Evolutionary conservation across 2,329 filamentous ascomycete species (phyloP), one percentile per base, ranked within the genome.

Genomic region (Nannizziopsis arthrosporioides): DNA sequence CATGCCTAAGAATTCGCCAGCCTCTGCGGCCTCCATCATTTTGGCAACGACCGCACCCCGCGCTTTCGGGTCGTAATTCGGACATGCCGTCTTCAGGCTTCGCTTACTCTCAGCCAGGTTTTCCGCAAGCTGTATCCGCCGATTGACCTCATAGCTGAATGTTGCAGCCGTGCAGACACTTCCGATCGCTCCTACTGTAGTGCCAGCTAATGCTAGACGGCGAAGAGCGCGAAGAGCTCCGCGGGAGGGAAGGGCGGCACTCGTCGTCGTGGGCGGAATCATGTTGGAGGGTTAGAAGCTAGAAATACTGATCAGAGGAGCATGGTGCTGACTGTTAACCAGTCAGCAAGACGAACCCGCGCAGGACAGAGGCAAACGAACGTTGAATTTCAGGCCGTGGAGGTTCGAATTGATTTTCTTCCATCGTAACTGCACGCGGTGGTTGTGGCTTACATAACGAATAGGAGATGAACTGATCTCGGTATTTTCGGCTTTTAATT

Each of bases 1-100:
- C 41, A 68, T 42, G 0, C 67, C 64, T 48, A 63, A 59, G 37
- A 69, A 69, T 17, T 70, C 66, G 1, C 66, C 68, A 2, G 64
- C 63, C 50, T 70, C 68, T 2, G 68, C 68, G 2, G 67, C 66
- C 41, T 68, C 66, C 52, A 70, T 66, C 65, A 70, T 69, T 9
- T 58, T 57, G 5, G 63, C 61, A 8, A 70, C 56, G 34, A 63
- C 58, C 37, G 53, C 59, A 15, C 65, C 62, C 11, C 66, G 61
- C 36, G 61, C 57, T 17, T 61, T 63, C 41, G 66, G 62, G 65
- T 66, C 59, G 56, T 68, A 69, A 42, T 66, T 65, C 1, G 67
- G 65, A 9, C 66, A 64, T 30, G 65, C 65, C 32, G 65, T 61
- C 45, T 66, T 66, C 7, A 69, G 49, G 37, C 60, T 63, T 42